A percentile compares a stretch with the other conserved stretches of the same genome.
Conservation (phyloP, 306 rosid species). For the Gynostemma pentaphyllum region DNA sequence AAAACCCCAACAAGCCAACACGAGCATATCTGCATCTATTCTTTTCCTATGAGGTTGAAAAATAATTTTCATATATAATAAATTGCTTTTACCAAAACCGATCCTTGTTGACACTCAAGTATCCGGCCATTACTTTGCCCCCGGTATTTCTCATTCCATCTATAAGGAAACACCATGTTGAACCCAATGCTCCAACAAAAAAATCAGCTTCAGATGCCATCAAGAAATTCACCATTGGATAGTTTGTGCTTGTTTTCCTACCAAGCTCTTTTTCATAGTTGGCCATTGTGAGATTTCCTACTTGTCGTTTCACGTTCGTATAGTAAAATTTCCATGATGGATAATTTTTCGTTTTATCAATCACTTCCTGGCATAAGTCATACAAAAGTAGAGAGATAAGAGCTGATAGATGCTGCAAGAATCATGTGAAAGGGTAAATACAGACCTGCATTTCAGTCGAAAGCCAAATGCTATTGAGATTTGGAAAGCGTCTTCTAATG, state of each 20-base stretch:
- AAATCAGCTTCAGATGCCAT: conserved; percentile 87
- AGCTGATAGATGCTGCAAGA: neutral
- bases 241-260: conserved; percentile 67
- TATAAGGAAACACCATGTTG: conserved; percentile 81
- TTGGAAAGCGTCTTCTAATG: conserved; percentile 56
- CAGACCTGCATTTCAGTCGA: conserved; percentile 82
- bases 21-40: too few relatives aligned
- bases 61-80: too few relatives aligned
- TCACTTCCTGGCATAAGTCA: conserved; percentile 41
- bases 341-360: conserved; percentile 41
- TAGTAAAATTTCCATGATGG: conserved; percentile 55
- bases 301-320: conserved; percentile 54
- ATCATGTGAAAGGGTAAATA: neutral
- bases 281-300: conserved; percentile 51
- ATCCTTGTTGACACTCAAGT: conserved; percentile 85
- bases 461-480: conserved; percentile 58
- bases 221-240: conserved; percentile 86
- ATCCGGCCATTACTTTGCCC: conserved; percentile 91
- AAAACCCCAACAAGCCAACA: too few relatives aligned
- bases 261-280: conserved; percentile 64
- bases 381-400: neutral
- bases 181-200: conserved; percentile 82
- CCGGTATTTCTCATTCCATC: conserved; percentile 98
- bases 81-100: conserved; percentile 65
- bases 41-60: too few relatives aligned